Conservation (phyloP, 306 rosid genomes). For the Lotus japonicus region DNA sequence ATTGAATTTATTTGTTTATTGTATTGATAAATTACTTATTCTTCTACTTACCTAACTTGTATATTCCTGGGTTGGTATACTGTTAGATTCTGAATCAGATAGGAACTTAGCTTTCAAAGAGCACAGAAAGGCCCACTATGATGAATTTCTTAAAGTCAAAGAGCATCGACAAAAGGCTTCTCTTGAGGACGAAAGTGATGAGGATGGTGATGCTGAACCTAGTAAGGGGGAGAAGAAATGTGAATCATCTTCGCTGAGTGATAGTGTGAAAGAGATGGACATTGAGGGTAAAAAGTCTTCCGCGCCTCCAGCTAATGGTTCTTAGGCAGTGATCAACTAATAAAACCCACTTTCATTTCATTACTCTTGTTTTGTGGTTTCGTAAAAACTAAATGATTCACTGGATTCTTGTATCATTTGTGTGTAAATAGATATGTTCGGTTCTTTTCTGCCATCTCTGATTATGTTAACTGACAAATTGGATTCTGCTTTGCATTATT, state of each 20-base stretch:
- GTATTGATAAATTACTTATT: conserved; percentile 3
- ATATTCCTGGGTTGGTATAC: conserved; percentile 2
- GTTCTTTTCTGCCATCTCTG: neutral
- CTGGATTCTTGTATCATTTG: conserved; percentile 19
- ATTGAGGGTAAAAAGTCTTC: conserved; percentile 37
- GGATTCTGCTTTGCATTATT: neutral
- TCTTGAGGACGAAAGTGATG: conserved; percentile 58
- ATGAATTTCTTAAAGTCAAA: conserved; percentile 75
- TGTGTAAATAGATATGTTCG: conserved; percentile 8
- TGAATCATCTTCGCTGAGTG: conserved; percentile 49
- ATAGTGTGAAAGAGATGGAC: conserved; percentile 59
- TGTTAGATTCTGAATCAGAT: conserved; percentile 52
- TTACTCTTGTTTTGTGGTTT: neutral
- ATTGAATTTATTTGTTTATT: neutral
- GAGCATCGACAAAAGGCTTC: conserved; percentile 60
- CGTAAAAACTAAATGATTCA: conserved; percentile 1
- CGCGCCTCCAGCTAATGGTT: conserved; percentile 44
- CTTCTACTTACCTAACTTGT: neutral
- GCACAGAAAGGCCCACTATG: conserved; percentile 81
- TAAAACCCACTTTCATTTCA: conserved; percentile 14
- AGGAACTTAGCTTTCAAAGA: conserved; percentile 55
- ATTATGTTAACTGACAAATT: neutral
- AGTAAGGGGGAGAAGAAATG: conserved; percentile 21
- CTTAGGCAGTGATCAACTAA: conserved; percentile 29
- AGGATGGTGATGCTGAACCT: conserved; percentile 21